Conservation (phyloP, 495 filamentous ascomycete species). For the Xylaria acuta region DNA sequence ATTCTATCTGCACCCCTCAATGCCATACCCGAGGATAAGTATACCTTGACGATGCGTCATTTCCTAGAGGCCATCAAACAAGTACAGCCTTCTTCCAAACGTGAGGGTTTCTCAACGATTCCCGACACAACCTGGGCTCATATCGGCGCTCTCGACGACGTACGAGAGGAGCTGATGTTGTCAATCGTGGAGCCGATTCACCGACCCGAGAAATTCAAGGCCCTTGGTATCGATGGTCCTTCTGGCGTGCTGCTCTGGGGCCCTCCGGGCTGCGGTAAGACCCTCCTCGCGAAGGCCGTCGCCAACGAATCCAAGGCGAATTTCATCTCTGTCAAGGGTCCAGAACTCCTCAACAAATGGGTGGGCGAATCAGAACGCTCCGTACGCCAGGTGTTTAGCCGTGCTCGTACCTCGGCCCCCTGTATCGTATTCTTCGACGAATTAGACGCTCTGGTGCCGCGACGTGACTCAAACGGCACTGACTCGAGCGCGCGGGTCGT, state of each 20-base stretch:
- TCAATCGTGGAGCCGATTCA: slow-evolving; percentile 94
- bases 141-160: slow-evolving; percentile 81
- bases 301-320: slow-evolving; percentile 95
- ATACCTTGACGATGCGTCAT: slow-evolving; percentile 46
- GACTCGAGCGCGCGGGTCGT: slow-evolving; percentile 90
- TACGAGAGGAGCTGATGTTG: slow-evolving; percentile 82
- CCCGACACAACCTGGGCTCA: slow-evolving; percentile 96
- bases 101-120: slow-evolving; percentile 96
- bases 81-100: slow-evolving; percentile 91
- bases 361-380: slow-evolving; percentile 95
- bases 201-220: slow-evolving; percentile 76
- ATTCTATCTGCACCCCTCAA: slow-evolving; percentile 39
- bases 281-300: slow-evolving; percentile 92
- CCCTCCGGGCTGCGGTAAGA: slow-evolving; percentile 96
- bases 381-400: slow-evolving; percentile 88
- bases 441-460: slow-evolving; percentile 88
- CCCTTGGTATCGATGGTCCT: slow-evolving; percentile 85
- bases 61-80: slow-evolving; percentile 70
- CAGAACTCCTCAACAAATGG: slow-evolving; percentile 92
- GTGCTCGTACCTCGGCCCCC: slow-evolving; percentile 83
- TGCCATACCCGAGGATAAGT: slow-evolving; percentile 54
- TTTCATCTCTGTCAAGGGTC: slow-evolving; percentile 97
- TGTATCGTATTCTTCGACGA: slow-evolving; percentile 99
- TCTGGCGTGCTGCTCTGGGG: slow-evolving; percentile 96
- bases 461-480: slow-evolving; percentile 77